These are phyloP conservation scores for Trichosporon coremiiforme DNA, from an alignment of 1,284 basidiomycete genomes.

Conservation along the genomic window DNA sequence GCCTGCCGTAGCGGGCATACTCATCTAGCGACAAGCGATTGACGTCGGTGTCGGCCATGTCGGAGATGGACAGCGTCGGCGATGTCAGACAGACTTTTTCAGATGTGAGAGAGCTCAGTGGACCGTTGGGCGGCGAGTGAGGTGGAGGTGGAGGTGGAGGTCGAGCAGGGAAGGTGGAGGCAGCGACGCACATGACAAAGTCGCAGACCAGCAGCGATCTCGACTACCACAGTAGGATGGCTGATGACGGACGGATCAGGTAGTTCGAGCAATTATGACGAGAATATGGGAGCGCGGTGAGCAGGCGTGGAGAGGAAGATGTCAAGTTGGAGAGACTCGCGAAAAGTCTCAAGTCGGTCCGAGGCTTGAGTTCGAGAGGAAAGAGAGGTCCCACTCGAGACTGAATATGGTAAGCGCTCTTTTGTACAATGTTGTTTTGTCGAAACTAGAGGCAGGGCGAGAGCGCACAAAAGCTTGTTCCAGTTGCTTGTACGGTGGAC, in stretches of 20 bases:
- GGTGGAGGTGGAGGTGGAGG: slow-evolving; percentile 5
- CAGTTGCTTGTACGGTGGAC: slow-evolving; percentile 10
- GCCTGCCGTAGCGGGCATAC: slow-evolving; percentile 89
- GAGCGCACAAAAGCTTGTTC: slow-evolving; percentile 3
- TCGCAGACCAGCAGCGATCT: slow-evolving; percentile 4
- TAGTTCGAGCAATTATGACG: not conserved
- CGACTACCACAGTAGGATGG: not conserved
- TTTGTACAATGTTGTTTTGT: slow-evolving; percentile 15
- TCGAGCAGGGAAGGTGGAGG: not conserved
- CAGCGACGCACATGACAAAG: not conserved
- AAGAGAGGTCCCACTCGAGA: slow-evolving; percentile 6
- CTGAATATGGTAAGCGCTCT: not conserved
- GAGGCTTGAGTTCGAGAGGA: not conserved
- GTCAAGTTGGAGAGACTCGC: not conserved
- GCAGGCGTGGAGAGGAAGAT: slow-evolving; percentile 2
- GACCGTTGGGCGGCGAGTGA: not conserved
- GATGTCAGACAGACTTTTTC: slow-evolving; percentile 9
- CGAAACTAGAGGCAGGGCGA: slow-evolving; percentile 4
- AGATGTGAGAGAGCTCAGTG: not conserved
- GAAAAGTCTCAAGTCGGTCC: slow-evolving; percentile 5
- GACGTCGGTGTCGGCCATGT: not conserved
- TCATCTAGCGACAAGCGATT: slow-evolving; percentile 59
- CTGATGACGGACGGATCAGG: not conserved
- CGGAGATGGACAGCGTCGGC: not conserved
- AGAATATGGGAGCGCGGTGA: slow-evolving; percentile 8